A percentile compares a stretch with the other conserved stretches of the same genome.
phyloP scores from a whole-genome alignment of 441 rosid species.

The Corymbia citriodora region DNA sequence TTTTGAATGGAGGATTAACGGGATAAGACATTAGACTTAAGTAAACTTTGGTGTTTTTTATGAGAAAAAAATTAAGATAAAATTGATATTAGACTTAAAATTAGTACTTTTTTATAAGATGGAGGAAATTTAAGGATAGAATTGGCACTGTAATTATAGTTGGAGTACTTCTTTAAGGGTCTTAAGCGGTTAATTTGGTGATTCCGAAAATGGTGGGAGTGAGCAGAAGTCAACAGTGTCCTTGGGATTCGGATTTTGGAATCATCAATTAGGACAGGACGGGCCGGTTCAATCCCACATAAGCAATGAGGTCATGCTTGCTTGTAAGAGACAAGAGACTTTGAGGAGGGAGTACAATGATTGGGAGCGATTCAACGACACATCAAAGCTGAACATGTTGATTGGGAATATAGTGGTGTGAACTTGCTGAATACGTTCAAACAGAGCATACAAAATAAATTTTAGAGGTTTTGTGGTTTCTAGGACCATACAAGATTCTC shows the following conservation, averaged over 20 bases:
- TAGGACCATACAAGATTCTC: background rate
- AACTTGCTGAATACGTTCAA: background rate
- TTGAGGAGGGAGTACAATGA: background rate
- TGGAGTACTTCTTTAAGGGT: background rate
- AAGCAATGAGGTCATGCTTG: background rate
- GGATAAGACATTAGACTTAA: background rate
- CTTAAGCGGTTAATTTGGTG: background rate
- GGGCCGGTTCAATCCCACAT: background rate
- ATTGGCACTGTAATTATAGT: background rate
- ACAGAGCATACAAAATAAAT: background rate
- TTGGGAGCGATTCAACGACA: background rate
- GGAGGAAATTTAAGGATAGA: too few relatives aligned
- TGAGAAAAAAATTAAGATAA: background rate
- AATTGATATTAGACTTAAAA: background rate
- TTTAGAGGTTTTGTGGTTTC: background rate
- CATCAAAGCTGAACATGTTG: background rate
- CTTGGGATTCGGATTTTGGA: background rate
- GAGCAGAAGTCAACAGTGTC: background rate
- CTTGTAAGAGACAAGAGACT: background rate
- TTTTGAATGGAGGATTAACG: background rate
- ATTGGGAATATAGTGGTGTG: background rate
- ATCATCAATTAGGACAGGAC: background rate
- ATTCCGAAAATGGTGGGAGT: background rate
- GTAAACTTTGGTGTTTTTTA: background rate
- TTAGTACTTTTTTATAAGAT: too few relatives aligned